Conservation (phyloP, 768 basidiomycete species). For the Leccinum olivaceopallidum region DNA sequence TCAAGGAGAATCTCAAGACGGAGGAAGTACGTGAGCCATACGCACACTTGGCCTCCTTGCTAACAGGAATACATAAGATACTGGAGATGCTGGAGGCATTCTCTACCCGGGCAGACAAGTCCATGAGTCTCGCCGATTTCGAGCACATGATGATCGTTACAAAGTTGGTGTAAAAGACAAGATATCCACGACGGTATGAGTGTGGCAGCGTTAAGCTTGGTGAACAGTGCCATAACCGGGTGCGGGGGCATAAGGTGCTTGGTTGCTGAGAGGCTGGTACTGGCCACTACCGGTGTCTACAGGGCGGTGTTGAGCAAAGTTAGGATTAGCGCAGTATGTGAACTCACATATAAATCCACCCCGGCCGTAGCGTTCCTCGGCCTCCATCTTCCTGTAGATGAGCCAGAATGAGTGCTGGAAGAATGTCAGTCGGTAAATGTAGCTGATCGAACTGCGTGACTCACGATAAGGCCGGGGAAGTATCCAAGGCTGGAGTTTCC, state of each 20-base stretch:
- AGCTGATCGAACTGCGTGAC: constrained; percentile 13
- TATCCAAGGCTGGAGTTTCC: constrained; percentile 61
- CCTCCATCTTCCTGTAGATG: constrained; percentile 88
- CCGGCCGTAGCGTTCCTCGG: constrained; percentile 76
- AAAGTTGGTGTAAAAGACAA: constrained; percentile 27
- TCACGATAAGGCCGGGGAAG: constrained; percentile 60
- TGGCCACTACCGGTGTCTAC: constrained; percentile 41
- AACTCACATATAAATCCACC: constrained; percentile 75
- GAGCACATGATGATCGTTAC: constrained; percentile 71
- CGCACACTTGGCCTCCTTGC: background rate
- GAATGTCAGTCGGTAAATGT: background rate
- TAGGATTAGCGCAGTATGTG: constrained; percentile 11
- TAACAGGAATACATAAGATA: constrained; percentile 48
- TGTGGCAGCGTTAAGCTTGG: constrained; percentile 9
- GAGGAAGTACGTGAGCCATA: constrained; percentile 58
- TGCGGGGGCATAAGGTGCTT: constrained; percentile 20
- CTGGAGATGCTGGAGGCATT: constrained; percentile 80
- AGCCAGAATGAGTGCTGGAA: constrained; percentile 82
- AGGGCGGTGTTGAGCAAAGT: constrained; percentile 3
- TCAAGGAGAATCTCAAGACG: constrained; percentile 70
- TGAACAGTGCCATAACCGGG: constrained; percentile 38
- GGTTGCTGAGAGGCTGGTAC: constrained; percentile 32
- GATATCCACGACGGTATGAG: background rate
- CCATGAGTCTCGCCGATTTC: constrained; percentile 69
- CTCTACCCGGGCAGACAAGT: constrained; percentile 67